Conservation (phyloP, 345 rosid species). For the Dovyalis caffra region DNA sequence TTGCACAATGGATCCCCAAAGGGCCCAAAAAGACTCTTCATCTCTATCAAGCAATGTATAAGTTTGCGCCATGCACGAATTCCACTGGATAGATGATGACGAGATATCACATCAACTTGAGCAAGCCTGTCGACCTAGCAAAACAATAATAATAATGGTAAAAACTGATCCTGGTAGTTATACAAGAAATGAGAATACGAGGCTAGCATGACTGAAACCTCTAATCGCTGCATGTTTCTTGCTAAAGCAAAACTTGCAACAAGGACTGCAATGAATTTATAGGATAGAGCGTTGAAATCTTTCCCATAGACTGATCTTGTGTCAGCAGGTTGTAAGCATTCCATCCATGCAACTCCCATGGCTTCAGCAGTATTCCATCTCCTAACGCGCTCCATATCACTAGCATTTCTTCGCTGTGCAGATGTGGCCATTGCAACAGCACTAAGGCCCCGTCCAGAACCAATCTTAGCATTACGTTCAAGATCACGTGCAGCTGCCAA, state of each 20-base stretch:
- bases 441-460: conserved; percentile 99
- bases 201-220: conserved; percentile 53
- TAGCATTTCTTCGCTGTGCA: conserved; percentile 79
- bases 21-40: conserved; percentile 83
- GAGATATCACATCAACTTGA: conserved; percentile 67
- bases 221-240: conserved; percentile 94
- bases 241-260: conserved; percentile 99
- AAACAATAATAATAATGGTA: conserved; percentile 19
- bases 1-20: conserved; percentile 53
- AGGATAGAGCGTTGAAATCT: conserved; percentile 93
- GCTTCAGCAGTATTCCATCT: conserved; percentile 96
- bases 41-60: conserved; percentile 79
- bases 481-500: conserved; percentile 99
- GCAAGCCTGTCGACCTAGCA: conserved; percentile 85
- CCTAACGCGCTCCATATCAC: conserved; percentile 90
- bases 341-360: conserved; percentile 98
- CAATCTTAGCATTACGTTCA: conserved; percentile 94
- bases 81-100: conserved; percentile 59
- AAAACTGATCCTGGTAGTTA: conserved; percentile 5
- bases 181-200: conserved; percentile 7
- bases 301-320: conserved; percentile 93
- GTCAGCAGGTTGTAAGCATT: conserved; percentile 94
- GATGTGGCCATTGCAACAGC: conserved; percentile 99
- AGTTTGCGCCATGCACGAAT: conserved; percentile 92
- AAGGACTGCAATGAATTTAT: conserved; percentile 89